These are phyloP conservation scores for Pestalotiopsis sp. DNA, from an alignment of 2,329 filamentous ascomycete species.

Conservation along the genomic window DNA sequence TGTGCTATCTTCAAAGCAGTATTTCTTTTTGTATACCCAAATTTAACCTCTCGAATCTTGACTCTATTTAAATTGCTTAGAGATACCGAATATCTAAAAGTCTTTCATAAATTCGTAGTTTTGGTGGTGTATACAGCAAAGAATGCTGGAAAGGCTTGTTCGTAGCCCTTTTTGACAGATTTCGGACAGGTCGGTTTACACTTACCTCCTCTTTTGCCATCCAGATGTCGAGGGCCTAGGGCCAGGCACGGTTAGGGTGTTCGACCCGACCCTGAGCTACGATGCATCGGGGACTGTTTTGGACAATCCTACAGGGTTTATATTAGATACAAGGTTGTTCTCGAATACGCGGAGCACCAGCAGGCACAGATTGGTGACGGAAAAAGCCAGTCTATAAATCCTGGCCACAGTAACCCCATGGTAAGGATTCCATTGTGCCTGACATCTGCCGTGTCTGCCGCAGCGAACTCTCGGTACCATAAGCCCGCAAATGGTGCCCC, in stretches of 20 bases:
- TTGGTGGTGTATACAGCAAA: no score
- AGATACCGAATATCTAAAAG: no score
- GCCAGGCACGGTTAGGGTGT: neutral
- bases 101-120: no score
- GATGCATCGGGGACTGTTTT: neutral
- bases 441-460: neutral
- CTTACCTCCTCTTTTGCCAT: neutral
- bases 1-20: no score
- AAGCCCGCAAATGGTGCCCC: neutral
- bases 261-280: neutral
- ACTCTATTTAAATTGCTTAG: no score
- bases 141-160: no score
- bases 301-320: neutral
- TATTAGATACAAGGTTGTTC: neutral
- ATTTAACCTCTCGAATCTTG: no score
- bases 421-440: neutral
- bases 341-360: neutral
- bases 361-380: neutral
- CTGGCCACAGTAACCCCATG: neutral
- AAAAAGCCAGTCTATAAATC: neutral
- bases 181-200: no score
- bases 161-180: no score
- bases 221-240: neutral
- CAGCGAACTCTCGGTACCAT: neutral
- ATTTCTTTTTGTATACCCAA: no score